phyloP scores from a whole-genome alignment of 441 rosid genomes.

The Raphanus hybrid region DNA sequence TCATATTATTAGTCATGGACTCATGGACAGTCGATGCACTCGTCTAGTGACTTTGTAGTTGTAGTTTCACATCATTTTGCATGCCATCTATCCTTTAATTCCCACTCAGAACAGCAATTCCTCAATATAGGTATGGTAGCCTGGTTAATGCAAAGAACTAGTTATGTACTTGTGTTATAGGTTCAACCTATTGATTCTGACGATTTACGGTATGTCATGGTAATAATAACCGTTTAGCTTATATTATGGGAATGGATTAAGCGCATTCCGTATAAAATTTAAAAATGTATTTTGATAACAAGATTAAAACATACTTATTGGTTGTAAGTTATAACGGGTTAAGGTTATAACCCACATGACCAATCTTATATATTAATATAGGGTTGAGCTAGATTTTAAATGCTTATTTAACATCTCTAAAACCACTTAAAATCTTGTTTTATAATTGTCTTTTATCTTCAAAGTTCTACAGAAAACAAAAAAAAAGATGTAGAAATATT shows the following conservation, averaged over 20 bases:
- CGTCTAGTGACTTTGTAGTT: constrained; percentile 29
- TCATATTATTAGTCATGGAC: not conserved
- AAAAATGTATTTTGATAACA: not conserved
- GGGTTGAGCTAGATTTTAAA: not conserved
- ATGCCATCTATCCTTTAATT: constrained; percentile 13
- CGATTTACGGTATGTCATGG: not conserved
- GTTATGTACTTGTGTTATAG: not conserved
- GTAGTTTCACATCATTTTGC: constrained; percentile 27
- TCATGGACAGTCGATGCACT: constrained; percentile 8
- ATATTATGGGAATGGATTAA: no score
- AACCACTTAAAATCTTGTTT: not conserved
- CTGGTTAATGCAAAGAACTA: not conserved
- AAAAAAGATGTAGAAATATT: not conserved
- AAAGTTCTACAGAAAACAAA: not conserved
- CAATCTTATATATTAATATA: not conserved
- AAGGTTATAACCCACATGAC: not conserved
- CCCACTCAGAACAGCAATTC: constrained; percentile 8
- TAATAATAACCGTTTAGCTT: not conserved
- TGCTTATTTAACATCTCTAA: not conserved
- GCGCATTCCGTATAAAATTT: not conserved
- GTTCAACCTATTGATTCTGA: not conserved
- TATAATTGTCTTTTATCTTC: not conserved
- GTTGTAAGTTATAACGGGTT: not conserved
- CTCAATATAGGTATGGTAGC: not conserved
- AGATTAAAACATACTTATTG: not conserved